These are phyloP conservation scores for Beauveria sp. DNA, from an alignment of 2,329 filamentous ascomycete species.

Conservation along the genomic window DNA sequence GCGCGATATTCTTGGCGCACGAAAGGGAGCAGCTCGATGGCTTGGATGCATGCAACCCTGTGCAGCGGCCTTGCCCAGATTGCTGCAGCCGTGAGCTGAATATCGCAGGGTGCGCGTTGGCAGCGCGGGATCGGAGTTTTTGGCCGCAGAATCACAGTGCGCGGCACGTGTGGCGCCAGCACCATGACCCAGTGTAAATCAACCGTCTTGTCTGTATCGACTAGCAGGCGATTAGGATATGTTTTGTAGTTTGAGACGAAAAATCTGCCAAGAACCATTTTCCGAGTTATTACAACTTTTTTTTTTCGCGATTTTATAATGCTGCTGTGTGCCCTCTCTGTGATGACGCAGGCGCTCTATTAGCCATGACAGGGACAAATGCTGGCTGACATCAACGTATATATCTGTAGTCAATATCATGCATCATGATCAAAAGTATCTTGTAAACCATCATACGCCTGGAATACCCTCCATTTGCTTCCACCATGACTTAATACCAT, in stretches of 20 bases:
- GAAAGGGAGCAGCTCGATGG: neutral
- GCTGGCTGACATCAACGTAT: neutral
- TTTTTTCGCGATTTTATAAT: too few species aligned
- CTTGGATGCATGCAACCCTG: neutral
- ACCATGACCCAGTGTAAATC: constrained; percentile 3
- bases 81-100: neutral
- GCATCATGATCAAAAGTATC: neutral
- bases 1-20: constrained; percentile 8
- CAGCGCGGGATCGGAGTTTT: neutral
- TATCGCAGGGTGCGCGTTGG: neutral
- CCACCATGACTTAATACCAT: constrained; percentile 40
- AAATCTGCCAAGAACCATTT: neutral
- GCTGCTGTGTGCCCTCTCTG: neutral
- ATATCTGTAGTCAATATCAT: neutral
- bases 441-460: neutral
- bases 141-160: neutral
- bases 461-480: constrained; percentile 15
- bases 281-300: neutral
- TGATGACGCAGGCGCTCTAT: neutral
- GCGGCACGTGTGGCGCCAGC: constrained; percentile 2
- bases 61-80: neutral
- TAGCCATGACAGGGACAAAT: too few species aligned
- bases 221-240: neutral
- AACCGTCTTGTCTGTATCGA: neutral
- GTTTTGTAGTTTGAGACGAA: neutral